Evolutionary conservation across 352 stramenopile species (phyloP), one percentile per base, ranked within the genome.

Genomic region (Discostella stelligera): DNA sequence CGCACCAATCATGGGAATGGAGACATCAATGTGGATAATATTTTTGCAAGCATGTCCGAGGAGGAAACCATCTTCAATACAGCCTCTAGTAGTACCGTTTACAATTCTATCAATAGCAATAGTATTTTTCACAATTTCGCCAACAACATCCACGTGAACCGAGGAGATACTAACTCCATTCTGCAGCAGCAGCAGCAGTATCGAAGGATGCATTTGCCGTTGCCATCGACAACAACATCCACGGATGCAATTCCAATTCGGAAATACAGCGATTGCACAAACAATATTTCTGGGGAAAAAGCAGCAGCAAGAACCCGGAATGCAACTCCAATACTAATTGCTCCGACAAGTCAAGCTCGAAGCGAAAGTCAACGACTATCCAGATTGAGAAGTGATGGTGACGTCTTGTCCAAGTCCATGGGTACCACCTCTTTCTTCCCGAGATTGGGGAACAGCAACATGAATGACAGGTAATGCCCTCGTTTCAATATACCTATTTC

Each of bases 381-480:
- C 41, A 32, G 66, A 53, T 59, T 55, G 21, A 41, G 48, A 61
- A 74, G 66, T 41, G 32, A 37, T 37, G 37, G 37, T 44, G 58
- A 76, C 27, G 41, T 32, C 44, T 54, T 80, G 6, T 80, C 72
- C 14, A 80, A 80, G 23, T 74, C 64, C n/a, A 59, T 80, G 72
- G 58, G 65, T 16, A 74, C 9, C 11, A 39, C 64, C 2, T 71
- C 50, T 46, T 70, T 59, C 20, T 58, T 76, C 39, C 16, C 27
- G 20, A 50, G 59, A 50, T 60, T 53, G 41, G 30, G 37, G 46
- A 61, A 27, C 16, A 41, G 44, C 9, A 49, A 50, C 30, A 60
- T 39, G 53, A 48, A 27, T 39, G 66, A 66, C 23, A 49, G 49
- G 53, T 68, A 44, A 44, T 11, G 37, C 13, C 9, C 4, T 41